Evolutionary conservation across 129 eudicot species (phyloP), one percentile per base, ranked within the genome.

Genomic region (Chrysanthemum seticuspe): DNA sequence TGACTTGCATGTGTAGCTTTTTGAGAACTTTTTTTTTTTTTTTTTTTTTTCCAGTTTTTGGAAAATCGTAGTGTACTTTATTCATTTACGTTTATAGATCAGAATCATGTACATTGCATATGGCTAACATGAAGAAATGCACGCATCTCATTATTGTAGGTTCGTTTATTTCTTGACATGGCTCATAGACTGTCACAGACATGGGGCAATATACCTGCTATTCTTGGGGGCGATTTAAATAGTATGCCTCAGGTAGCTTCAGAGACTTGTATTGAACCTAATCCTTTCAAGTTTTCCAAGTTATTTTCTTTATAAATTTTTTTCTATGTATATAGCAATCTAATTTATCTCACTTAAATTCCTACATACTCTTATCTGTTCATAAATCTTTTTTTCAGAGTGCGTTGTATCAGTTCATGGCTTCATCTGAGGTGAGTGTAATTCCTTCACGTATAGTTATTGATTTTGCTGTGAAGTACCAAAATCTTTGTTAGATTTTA

Each of bases 181-280:
- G 96, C 91, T 58, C 86, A 85, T 65, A 79, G 48, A 66, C 79
- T 91, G 70, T 88, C 96, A 25, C 81, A 83, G 62, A 79, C 81
- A 64, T 91, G 91, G 90, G 97, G 97, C 18, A 75, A 79, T 63
- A 86, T 88, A 74, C 96, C 97, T 63, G 80, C 62, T 65, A 62
- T 91, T 57, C 68, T 91, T 70, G 89, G 89, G 62, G 97, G 97
- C 66, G 97, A 91, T 71, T 64, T 91, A 27, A 91, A 91, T 78
- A 82, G 93, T 73, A 76, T 83, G 69, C 97, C 97, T 34, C 87
- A 83, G 93, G 97, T 88, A 71, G 25, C 48, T 27, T 68, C 13
- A 5, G 21, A 57, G 40, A 13, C 49, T 51, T 62, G 13, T 55
- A 3, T 15, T 29, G 11, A 11, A 25, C 25, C 27, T 48, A 18